A percentile compares a stretch with the other conserved stretches of the same genome.
Evolutionary conservation across 257 asterid species (phyloP).

Genomic region (Ajuga chamaepitys): DNA sequence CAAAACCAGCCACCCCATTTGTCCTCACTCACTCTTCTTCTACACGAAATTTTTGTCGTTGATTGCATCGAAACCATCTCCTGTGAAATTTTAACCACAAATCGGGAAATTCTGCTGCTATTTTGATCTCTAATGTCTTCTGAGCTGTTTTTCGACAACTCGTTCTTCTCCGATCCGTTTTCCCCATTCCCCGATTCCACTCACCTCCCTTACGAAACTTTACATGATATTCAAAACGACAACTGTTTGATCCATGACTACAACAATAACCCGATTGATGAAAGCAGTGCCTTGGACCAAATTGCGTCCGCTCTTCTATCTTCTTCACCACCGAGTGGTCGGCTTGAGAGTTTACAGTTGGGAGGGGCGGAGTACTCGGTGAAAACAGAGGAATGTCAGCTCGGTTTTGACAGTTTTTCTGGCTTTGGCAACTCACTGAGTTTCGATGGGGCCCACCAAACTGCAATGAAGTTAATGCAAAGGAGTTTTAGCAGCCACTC

Average conservation of each 20-base stretch:
- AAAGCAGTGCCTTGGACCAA: conserved; percentile 24
- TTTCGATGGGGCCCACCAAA: conserved; percentile 19
- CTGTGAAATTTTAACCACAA: not conserved
- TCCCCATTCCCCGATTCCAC: conserved; percentile 36
- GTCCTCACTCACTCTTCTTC: conserved; percentile 8
- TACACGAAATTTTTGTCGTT: conserved; percentile 12
- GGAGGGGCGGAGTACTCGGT: conserved; percentile 31
- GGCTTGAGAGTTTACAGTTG: conserved; percentile 40
- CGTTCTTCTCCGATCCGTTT: conserved; percentile 50
- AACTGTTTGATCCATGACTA: conserved; percentile 10
- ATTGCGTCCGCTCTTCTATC: conserved; percentile 37
- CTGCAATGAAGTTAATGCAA: conserved; percentile 60
- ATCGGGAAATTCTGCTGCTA: not conserved
- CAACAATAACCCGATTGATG: conserved; percentile 10
- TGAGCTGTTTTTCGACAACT: conserved; percentile 52
- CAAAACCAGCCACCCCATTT: conserved; percentile 11
- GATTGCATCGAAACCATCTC: conserved; percentile 5
- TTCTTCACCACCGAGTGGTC: conserved; percentile 58
- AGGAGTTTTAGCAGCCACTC: conserved; percentile 70
- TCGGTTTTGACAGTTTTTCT: conserved; percentile 20
- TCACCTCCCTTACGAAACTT: too few species aligned
- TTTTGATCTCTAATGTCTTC: conserved; percentile 47
- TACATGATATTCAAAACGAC: too few species aligned
- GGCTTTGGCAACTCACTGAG: conserved; percentile 18
- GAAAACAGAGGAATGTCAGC: conserved; percentile 50